Percentiles rank a stretch among this genome's conserved stretches.
Conservation (phyloP, 2,329 filamentous ascomycete genomes). For the Paraphaeosphaeria minitans region DNA sequence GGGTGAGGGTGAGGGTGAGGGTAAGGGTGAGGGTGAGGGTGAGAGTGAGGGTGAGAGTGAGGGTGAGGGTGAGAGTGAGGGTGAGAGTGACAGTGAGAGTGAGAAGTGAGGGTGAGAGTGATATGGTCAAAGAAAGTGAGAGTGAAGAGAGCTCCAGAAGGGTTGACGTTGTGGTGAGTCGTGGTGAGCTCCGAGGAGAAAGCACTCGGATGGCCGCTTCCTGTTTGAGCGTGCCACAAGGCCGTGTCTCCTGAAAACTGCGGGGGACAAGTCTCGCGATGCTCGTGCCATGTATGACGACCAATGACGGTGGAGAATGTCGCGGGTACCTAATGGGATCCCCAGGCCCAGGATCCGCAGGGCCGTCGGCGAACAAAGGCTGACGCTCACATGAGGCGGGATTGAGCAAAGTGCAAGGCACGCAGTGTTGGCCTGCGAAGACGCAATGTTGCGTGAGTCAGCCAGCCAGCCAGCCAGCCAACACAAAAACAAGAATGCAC, state of each 20-base stretch:
- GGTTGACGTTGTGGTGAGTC: not conserved
- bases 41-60: no score
- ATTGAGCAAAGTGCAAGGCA: not conserved
- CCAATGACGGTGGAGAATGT: constrained; percentile 16
- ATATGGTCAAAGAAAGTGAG: no score
- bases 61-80: no score
- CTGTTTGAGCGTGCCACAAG: constrained; percentile 19
- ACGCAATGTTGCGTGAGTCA: not conserved
- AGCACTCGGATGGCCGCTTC: constrained; percentile 14
- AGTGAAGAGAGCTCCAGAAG: no score
- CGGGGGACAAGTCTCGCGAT: constrained; percentile 8
- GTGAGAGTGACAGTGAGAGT: constrained; percentile 7
- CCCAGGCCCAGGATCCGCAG: not conserved
- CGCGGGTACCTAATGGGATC: constrained; percentile 20
- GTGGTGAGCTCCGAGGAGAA: constrained; percentile 38
- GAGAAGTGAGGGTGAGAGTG: constrained; percentile 10
- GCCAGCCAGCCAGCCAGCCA: not conserved
- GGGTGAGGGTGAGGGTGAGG: no score
- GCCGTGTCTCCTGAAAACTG: not conserved
- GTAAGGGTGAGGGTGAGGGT: no score
- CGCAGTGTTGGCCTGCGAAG: not conserved
- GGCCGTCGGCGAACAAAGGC: constrained; percentile 18
- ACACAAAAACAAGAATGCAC: no score
- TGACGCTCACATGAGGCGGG: not conserved
- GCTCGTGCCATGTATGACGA: constrained; percentile 7